A percentile compares a stretch with the other conserved stretches of the same genome.
Evolutionary conservation across 2,329 filamentous ascomycete genomes (phyloP).

Genomic region (Trichoderma hamatum): DNA sequence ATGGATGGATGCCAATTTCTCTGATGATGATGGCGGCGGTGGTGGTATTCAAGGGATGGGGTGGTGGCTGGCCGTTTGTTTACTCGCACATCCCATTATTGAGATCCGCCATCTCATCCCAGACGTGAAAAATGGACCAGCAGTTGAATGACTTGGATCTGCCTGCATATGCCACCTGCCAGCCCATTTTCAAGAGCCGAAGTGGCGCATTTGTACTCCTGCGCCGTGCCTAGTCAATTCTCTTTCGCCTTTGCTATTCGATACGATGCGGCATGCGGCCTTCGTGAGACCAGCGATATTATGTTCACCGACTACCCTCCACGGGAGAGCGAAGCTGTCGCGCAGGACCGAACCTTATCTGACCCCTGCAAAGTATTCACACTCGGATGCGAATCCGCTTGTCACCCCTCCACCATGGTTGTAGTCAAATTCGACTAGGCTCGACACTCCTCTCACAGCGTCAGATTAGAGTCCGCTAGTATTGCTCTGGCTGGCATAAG

Average conservation of each 20-base stretch:
- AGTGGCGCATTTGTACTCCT: constrained; percentile 24
- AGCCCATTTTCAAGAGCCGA: constrained; percentile 27
- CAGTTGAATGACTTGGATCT: background rate
- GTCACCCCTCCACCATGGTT: constrained; percentile 18
- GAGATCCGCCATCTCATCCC: background rate
- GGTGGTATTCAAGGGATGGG: background rate
- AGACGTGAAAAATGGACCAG: background rate
- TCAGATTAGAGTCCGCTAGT: constrained; percentile 19
- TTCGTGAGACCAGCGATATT: background rate
- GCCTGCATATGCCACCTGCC: constrained; percentile 7
- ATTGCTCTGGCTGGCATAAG: background rate
- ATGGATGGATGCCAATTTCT: background rate
- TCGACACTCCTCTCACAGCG: constrained; percentile 23
- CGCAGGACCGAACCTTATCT: constrained; percentile 22
- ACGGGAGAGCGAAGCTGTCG: background rate
- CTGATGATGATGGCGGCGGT: background rate
- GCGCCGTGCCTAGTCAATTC: background rate
- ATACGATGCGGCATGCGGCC: background rate
- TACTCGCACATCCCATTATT: background rate
- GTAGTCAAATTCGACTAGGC: constrained; percentile 23
- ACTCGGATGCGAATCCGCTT: constrained; percentile 8
- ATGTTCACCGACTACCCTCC: constrained; percentile 10
- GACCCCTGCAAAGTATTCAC: constrained; percentile 6
- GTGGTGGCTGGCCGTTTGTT: background rate
- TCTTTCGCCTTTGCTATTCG: constrained; percentile 9